Conservation (phyloP, 768 basidiomycete species). For the Lepiota brunneoincarnata region DNA sequence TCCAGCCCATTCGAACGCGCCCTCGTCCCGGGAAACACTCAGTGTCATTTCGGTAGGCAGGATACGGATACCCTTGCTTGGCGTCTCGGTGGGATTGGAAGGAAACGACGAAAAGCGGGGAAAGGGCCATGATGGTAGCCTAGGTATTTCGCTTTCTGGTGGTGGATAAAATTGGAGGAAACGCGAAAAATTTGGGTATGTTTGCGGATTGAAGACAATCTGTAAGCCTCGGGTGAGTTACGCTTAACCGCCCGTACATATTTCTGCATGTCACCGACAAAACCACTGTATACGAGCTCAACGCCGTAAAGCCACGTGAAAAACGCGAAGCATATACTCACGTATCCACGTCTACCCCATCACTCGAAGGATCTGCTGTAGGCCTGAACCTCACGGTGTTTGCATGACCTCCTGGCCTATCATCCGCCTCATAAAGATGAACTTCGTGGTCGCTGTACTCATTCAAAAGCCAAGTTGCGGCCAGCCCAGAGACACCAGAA, state of each 20-base stretch:
- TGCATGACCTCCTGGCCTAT: constrained; percentile 71
- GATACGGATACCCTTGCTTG: constrained; percentile 37
- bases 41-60: constrained; percentile 75
- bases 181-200: constrained; percentile 77
- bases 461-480: constrained; percentile 74
- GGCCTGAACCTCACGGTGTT: constrained; percentile 62
- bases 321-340: constrained; percentile 32
- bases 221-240: constrained; percentile 21
- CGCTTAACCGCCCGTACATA: not conserved
- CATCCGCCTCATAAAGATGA: constrained; percentile 69
- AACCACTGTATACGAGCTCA: constrained; percentile 39
- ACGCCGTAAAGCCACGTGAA: not conserved
- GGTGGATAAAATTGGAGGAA: constrained; percentile 49
- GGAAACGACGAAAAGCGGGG: constrained; percentile 10
- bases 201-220: constrained; percentile 76
- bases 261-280: constrained; percentile 36
- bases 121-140: constrained; percentile 7
- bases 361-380: constrained; percentile 27
- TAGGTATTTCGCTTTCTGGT: not conserved
- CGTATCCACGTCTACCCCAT: constrained; percentile 64
- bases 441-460: constrained; percentile 74
- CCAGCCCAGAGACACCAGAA: constrained; percentile 77
- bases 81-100: constrained; percentile 10
- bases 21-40: constrained; percentile 67
- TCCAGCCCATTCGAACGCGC: constrained; percentile 77